Conservation (phyloP, 2,329 filamentous ascomycete species). For the Talaromyces sp. region DNA sequence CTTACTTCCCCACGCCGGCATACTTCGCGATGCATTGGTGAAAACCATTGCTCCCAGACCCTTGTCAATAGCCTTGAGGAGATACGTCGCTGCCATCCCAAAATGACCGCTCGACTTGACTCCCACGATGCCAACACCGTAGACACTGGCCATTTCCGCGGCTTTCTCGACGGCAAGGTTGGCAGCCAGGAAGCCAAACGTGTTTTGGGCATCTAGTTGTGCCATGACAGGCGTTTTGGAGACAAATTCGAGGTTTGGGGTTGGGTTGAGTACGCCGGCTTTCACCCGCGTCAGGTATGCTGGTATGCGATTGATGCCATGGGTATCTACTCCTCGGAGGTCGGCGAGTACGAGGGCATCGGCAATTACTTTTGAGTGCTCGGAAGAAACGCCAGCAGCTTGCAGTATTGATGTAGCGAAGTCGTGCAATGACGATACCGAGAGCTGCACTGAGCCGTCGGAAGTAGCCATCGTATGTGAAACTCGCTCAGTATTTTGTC, state of each 20-base stretch:
- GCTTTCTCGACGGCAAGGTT: conserved; percentile 15
- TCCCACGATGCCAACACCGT: conserved; percentile 20
- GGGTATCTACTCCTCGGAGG: conserved; percentile 20
- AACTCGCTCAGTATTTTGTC: not conserved
- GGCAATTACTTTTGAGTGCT: conserved; percentile 6
- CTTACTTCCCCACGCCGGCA: conserved; percentile 27
- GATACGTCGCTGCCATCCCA: conserved; percentile 21
- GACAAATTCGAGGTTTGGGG: conserved; percentile 11
- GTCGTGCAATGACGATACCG: not conserved
- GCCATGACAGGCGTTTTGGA: conserved; percentile 20
- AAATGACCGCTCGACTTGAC: conserved; percentile 19
- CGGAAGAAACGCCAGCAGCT: not conserved
- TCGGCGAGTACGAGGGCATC: conserved; percentile 17
- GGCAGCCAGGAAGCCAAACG: conserved; percentile 23
- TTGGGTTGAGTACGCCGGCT: conserved; percentile 15
- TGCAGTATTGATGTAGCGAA: not conserved
- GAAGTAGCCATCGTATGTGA: not conserved
- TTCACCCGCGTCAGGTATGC: conserved; percentile 17
- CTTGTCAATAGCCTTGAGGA: conserved; percentile 15
- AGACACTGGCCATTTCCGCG: conserved; percentile 10
- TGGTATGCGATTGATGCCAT: conserved; percentile 18
- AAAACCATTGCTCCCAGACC: conserved; percentile 24
- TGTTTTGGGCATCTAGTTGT: conserved; percentile 21
- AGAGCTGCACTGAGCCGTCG: not conserved
- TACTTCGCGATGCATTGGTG: conserved; percentile 26